Conservation (phyloP, 345 rosid genomes). For the Ceriops zippeliana region DNA sequence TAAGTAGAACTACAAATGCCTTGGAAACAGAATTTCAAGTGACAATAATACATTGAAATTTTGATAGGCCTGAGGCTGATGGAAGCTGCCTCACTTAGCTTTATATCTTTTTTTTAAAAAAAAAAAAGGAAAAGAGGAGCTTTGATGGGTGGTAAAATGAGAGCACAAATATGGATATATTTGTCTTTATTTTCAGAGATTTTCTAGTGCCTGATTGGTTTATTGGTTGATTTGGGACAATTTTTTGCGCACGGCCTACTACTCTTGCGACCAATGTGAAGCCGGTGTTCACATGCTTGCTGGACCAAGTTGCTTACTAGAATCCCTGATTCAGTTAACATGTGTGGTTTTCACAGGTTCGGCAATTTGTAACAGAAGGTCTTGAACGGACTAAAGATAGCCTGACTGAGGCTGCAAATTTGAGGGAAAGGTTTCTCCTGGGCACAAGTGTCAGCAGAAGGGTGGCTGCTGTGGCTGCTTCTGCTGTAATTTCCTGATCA, state of each 20-base stretch:
- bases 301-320: slow-evolving; percentile 51
- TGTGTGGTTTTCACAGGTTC: slow-evolving; percentile 48
- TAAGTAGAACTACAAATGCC: not conserved
- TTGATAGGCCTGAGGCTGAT: too few relatives aligned
- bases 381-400: slow-evolving; percentile 94
- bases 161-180: not conserved
- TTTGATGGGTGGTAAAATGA: not conserved
- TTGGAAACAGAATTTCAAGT: not conserved
- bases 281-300: slow-evolving; percentile 80
- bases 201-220: not conserved
- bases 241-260: slow-evolving; percentile 56
- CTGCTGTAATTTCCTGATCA: slow-evolving; percentile 23
- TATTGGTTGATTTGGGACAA: slow-evolving; percentile 15
- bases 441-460: slow-evolving; percentile 83
- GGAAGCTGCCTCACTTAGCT: too few relatives aligned
- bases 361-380: slow-evolving; percentile 84
- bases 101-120: too few relatives aligned
- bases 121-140: too few relatives aligned
- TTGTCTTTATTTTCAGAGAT: not conserved
- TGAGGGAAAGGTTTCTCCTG: slow-evolving; percentile 92
- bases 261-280: slow-evolving; percentile 82
- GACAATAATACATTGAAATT: not conserved
- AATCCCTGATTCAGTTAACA: slow-evolving; percentile 4
- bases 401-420: slow-evolving; percentile 85
- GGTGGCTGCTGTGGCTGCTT: slow-evolving; percentile 98